Percentiles rank a stretch among this genome's conserved stretches.
phyloP scores from a whole-genome alignment of 495 filamentous ascomycete genomes.

The Aspergillus avenaceus region DNA sequence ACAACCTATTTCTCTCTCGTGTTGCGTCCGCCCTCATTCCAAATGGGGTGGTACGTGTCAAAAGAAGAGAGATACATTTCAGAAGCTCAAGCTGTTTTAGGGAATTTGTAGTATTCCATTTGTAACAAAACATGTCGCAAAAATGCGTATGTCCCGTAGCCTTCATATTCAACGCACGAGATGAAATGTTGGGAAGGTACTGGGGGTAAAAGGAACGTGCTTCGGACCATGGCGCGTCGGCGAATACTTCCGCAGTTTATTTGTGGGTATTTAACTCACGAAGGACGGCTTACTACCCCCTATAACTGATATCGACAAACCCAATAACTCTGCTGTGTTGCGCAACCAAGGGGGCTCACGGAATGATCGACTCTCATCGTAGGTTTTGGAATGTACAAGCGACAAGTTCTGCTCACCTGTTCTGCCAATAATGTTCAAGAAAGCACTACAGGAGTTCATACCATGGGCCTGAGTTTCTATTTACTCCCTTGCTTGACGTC shows the following conservation, averaged over 20 bases:
- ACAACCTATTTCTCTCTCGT: constrained; percentile 39
- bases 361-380: background rate
- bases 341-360: constrained; percentile 1
- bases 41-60: constrained; percentile 47
- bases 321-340: too few relatives aligned
- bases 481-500: constrained; percentile 1
- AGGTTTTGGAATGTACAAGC: background rate
- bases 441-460: background rate
- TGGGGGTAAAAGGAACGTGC: too few relatives aligned
- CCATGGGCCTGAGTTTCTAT: background rate
- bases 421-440: background rate
- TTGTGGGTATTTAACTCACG: too few relatives aligned
- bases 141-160: too few relatives aligned
- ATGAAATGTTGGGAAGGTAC: too few relatives aligned
- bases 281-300: too few relatives aligned
- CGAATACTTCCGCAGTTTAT: too few relatives aligned
- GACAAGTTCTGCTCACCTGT: background rate
- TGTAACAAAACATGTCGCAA: too few relatives aligned
- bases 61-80: constrained; percentile 47
- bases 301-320: too few relatives aligned
- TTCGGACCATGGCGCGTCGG: too few relatives aligned
- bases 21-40: constrained; percentile 40
- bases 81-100: background rate
- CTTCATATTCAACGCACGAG: too few relatives aligned
- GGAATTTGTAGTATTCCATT: too few relatives aligned